Conservation (phyloP, 495 filamentous ascomycete species). For the Xylaria venustula region DNA sequence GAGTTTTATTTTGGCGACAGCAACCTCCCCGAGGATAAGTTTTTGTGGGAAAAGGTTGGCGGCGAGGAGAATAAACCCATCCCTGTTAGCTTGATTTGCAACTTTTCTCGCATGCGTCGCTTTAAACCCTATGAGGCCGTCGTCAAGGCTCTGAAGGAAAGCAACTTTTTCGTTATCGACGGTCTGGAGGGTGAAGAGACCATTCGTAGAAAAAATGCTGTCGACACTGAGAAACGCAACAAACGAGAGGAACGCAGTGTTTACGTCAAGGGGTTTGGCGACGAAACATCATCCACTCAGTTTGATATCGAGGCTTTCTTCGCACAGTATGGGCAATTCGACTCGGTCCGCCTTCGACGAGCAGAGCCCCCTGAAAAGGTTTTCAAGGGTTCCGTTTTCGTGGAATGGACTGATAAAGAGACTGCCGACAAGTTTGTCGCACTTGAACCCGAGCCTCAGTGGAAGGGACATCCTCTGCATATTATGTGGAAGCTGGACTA, state of each 20-base stretch:
- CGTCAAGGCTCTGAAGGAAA: slow-evolving; percentile 75
- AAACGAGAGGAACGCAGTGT: slow-evolving; percentile 37
- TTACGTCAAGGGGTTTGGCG: slow-evolving; percentile 82
- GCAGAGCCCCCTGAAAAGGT: slow-evolving; percentile 46
- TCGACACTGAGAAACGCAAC: slow-evolving; percentile 39
- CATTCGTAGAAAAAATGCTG: slow-evolving; percentile 63
- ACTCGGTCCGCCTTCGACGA: slow-evolving; percentile 85
- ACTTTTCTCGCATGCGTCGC: slow-evolving; percentile 89
- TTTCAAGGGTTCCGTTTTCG: slow-evolving; percentile 95
- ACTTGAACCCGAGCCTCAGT: slow-evolving; percentile 77
- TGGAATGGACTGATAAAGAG: slow-evolving; percentile 80
- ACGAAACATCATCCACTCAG: slow-evolving; percentile 74
- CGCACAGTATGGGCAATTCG: slow-evolving; percentile 71
- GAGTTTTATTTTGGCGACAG: slow-evolving; percentile 97
- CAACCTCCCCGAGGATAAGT: slow-evolving; percentile 85
- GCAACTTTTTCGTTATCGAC: slow-evolving; percentile 63
- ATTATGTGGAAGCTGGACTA: slow-evolving; percentile 90
- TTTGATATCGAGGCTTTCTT: slow-evolving; percentile 94
- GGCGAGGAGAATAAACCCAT: slow-evolving; percentile 79
- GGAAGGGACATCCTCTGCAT: slow-evolving; percentile 66
- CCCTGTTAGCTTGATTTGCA: slow-evolving; percentile 68
- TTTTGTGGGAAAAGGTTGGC: slow-evolving; percentile 72
- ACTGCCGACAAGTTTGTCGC: slow-evolving; percentile 73
- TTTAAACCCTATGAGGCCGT: slow-evolving; percentile 83
- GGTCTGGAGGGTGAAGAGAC: slow-evolving; percentile 60